Percentiles rank a stretch among this genome's conserved stretches.
These are phyloP conservation scores for Globisporangium barbulae DNA, from an alignment of 352 stramenopile genomes.

Conservation along the genomic window DNA sequence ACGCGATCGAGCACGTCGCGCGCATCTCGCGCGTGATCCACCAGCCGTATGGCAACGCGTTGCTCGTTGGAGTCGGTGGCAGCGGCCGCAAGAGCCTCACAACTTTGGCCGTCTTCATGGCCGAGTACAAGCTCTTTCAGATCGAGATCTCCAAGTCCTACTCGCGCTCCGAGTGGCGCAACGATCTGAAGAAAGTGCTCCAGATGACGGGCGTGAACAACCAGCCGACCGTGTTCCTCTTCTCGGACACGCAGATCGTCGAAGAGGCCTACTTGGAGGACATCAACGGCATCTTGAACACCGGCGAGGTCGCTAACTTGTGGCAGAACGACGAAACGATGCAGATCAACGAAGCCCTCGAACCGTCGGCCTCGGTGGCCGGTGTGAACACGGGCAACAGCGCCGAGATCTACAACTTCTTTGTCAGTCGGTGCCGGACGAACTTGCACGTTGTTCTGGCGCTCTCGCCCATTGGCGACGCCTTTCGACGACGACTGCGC, in stretches of 20 bases:
- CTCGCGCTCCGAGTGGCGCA: conserved; percentile 89
- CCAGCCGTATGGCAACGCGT: conserved; percentile 91
- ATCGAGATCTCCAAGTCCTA: conserved; percentile 97
- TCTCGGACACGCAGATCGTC: conserved; percentile 93
- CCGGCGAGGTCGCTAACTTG: conserved; percentile 90
- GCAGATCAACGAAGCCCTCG: conserved; percentile 74
- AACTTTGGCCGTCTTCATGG: conserved; percentile 92
- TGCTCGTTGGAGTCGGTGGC: conserved; percentile 92
- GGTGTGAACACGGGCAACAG: conserved; percentile 74
- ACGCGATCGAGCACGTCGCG: conserved; percentile 93
- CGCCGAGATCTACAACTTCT: conserved; percentile 89
- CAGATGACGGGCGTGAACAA: conserved; percentile 77
- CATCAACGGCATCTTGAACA: conserved; percentile 93
- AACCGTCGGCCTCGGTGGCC: conserved; percentile 48
- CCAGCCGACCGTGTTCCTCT: conserved; percentile 91
- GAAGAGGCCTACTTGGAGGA: conserved; percentile 92
- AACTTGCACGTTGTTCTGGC: conserved; percentile 95
- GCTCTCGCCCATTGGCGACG: conserved; percentile 91
- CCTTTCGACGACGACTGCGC: conserved; percentile 90
- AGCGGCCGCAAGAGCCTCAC: conserved; percentile 92
- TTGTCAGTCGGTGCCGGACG: conserved; percentile 85
- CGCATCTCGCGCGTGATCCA: conserved; percentile 92
- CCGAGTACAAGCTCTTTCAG: conserved; percentile 93
- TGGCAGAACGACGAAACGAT: conserved; percentile 90
- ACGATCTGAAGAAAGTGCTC: conserved; percentile 90